phyloP scores from a whole-genome alignment of 352 stramenopile genomes.

The Phytophthora aleatoria region DNA sequence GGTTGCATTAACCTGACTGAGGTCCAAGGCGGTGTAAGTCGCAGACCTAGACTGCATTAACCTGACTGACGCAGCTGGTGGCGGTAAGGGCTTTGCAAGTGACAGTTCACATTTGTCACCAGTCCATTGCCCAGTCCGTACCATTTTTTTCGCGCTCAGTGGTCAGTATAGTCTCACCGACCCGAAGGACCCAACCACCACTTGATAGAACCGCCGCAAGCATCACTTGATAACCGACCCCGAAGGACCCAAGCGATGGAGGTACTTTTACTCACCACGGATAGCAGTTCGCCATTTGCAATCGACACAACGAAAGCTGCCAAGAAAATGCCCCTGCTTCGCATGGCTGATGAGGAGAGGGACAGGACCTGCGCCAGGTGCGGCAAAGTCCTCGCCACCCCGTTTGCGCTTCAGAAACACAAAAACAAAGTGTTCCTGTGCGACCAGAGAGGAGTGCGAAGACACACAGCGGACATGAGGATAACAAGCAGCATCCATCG shows the following conservation, averaged over 20 bases:
- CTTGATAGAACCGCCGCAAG: too few relatives aligned
- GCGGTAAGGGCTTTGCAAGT: neutral
- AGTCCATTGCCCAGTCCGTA: neutral
- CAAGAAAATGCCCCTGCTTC: neutral
- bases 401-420: slow-evolving; percentile 8
- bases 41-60: neutral
- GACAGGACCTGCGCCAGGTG: slow-evolving; percentile 13
- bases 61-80: neutral
- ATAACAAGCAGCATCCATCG: neutral
- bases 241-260: slow-evolving; percentile 15
- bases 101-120: neutral
- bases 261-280: slow-evolving; percentile 3
- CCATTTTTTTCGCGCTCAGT: slow-evolving; percentile 7
- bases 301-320: neutral
- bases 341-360: neutral
- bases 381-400: slow-evolving; percentile 18
- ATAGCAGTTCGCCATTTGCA: neutral
- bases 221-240: slow-evolving; percentile 11
- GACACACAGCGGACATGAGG: neutral
- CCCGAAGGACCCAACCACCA: too few relatives aligned
- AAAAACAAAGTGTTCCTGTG: slow-evolving; percentile 16
- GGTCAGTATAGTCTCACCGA: neutral
- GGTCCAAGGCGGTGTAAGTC: neutral
- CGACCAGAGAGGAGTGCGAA: slow-evolving; percentile 17
- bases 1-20: too few relatives aligned